phyloP scores from a whole-genome alignment of 2,329 filamentous ascomycete species.

The Endoconidiophora laricicola region DNA sequence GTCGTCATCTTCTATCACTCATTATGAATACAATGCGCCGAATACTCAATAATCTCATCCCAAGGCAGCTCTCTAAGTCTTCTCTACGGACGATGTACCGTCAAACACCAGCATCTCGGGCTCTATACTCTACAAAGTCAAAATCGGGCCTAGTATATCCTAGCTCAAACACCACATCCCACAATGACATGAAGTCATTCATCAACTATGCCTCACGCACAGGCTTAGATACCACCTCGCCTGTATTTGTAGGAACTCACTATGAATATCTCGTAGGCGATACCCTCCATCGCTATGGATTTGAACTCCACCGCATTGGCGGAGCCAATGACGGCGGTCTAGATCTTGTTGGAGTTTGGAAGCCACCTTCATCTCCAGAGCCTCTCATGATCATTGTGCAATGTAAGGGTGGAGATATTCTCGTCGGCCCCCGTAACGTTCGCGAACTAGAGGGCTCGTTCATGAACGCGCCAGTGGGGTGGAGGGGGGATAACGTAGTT shows the following conservation, averaged over 20 bases:
- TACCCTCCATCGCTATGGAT: constrained; percentile 42
- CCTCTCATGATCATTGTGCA: constrained; percentile 39
- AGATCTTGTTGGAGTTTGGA: constrained; percentile 58
- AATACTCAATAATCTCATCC: too few relatives aligned
- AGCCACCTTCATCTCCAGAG: constrained; percentile 26
- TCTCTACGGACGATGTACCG: too few relatives aligned
- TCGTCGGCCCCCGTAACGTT: constrained; percentile 40
- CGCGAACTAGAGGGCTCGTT: constrained; percentile 73
- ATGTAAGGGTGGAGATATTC: constrained; percentile 47
- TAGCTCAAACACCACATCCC: constrained; percentile 18
- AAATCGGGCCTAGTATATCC: constrained; percentile 8
- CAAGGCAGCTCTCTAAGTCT: too few relatives aligned
- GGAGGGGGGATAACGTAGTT: constrained; percentile 48
- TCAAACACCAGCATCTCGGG: too few relatives aligned
- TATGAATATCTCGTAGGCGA: constrained; percentile 56
- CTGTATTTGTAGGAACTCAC: constrained; percentile 53
- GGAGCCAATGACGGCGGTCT: constrained; percentile 53
- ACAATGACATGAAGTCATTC: constrained; percentile 49
- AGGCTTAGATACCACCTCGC: constrained; percentile 36
- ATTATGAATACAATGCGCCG: too few relatives aligned
- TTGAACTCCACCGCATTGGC: constrained; percentile 48
- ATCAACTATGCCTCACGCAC: constrained; percentile 42
- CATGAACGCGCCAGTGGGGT: constrained; percentile 53
- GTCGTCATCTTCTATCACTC: too few relatives aligned
- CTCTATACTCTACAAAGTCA: not conserved